Conservation (phyloP, 2,329 filamentous ascomycete genomes). For the Coccinonectria pachysandricola region DNA sequence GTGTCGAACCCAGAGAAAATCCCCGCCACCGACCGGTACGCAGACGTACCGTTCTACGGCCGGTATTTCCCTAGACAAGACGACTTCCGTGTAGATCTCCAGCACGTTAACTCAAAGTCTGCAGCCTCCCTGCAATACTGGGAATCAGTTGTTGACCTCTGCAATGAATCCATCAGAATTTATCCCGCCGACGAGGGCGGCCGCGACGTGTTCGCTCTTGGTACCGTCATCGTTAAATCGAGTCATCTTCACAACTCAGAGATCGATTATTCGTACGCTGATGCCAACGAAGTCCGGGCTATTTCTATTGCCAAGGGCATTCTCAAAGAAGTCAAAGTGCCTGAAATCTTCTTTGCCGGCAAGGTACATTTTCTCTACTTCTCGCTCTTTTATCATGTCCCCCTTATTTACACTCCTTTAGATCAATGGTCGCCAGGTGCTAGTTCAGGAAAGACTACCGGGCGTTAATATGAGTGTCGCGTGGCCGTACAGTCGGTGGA, state of each 20-base stretch:
- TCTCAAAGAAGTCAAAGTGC: constrained; percentile 21
- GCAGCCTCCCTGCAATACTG: constrained; percentile 20
- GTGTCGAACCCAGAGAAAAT: constrained; percentile 7
- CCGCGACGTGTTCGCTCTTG: constrained; percentile 32
- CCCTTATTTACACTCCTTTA: too few species aligned
- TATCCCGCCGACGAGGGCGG: constrained; percentile 26
- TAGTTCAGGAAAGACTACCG: constrained; percentile 29
- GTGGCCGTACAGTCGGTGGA: too few species aligned
- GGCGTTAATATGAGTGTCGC: constrained; percentile 26
- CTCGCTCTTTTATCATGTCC: too few species aligned
- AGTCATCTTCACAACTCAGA: constrained; percentile 19
- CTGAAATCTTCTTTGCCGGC: constrained; percentile 28
- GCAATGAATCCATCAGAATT: constrained; percentile 18
- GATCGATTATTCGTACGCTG: constrained; percentile 28
- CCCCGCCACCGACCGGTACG: constrained; percentile 7
- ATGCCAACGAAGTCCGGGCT: constrained; percentile 30
- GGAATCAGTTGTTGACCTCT: constrained; percentile 21
- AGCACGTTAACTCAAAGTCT: constrained; percentile 17
- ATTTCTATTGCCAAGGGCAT: constrained; percentile 20
- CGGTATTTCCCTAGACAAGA: constrained; percentile 6
- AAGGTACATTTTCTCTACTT: too few species aligned
- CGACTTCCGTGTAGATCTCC: constrained; percentile 7
- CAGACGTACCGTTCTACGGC: constrained; percentile 10
- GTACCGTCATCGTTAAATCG: constrained; percentile 30
- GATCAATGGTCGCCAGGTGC: constrained; percentile 25